These are phyloP conservation scores for Suillus cothurnatus DNA, from an alignment of 768 basidiomycete species.

Conservation along the genomic window DNA sequence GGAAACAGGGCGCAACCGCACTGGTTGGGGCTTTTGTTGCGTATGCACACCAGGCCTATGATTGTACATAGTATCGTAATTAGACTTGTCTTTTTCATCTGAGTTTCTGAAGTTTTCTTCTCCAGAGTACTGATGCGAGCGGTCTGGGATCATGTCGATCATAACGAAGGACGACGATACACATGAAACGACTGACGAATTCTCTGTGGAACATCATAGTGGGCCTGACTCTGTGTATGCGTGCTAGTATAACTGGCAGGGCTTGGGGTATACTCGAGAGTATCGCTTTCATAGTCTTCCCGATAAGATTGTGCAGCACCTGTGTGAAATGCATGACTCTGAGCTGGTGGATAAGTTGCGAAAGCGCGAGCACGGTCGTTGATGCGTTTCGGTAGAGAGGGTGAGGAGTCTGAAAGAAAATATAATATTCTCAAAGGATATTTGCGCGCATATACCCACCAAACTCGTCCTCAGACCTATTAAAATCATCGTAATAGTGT, in stretches of 20 bases:
- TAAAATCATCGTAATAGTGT: slow-evolving; percentile 4
- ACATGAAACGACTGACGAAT: neutral
- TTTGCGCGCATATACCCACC: slow-evolving; percentile 31
- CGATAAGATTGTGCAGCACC: neutral
- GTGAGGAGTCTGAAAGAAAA: slow-evolving; percentile 36
- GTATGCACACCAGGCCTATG: slow-evolving; percentile 10
- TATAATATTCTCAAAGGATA: slow-evolving; percentile 13
- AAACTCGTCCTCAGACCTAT: slow-evolving; percentile 13
- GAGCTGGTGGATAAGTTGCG: neutral
- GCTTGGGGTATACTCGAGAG: neutral
- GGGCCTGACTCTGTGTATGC: neutral
- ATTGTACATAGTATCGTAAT: neutral
- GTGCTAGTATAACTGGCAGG: neutral
- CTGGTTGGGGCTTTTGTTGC: slow-evolving; percentile 45
- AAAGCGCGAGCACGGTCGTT: neutral
- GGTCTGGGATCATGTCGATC: neutral
- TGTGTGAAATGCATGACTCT: neutral
- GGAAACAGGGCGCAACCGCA: slow-evolving; percentile 68
- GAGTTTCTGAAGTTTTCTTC: neutral
- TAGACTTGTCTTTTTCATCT: neutral
- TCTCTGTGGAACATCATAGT: neutral
- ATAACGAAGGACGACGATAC: neutral
- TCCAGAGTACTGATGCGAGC: neutral
- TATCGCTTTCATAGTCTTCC: neutral
- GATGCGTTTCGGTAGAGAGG: slow-evolving; percentile 35